A percentile compares a stretch with the other conserved stretches of the same genome.
Evolutionary conservation across 192 early-diverging fungal species (phyloP).

Genomic region (Mortierella antarctica): DNA sequence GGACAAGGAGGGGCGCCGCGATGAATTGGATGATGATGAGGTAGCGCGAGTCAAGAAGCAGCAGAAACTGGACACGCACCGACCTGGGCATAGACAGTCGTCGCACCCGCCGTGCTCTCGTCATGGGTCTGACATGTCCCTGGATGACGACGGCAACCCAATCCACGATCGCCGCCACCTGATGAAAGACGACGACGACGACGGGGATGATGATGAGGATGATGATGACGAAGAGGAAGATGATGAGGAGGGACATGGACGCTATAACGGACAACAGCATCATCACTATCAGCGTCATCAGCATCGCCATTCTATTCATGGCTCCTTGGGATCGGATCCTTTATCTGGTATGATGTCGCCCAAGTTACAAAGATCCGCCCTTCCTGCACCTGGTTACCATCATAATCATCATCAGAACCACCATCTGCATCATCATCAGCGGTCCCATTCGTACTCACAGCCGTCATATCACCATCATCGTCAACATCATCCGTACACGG

Average conservation of each 20-base stretch:
- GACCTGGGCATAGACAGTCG: not conserved
- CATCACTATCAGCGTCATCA: not conserved
- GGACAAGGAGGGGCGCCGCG: slow-evolving; percentile 6
- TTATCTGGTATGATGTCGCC: slow-evolving; percentile 11
- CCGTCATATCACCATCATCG: slow-evolving; percentile 1
- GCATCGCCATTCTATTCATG: slow-evolving; percentile 32
- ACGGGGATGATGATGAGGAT: not conserved
- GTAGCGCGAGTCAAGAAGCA: not conserved
- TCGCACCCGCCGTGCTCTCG: too few species aligned
- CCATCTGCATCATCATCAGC: slow-evolving; percentile 7
- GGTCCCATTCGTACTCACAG: slow-evolving; percentile 6
- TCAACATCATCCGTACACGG: not conserved
- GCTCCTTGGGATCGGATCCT: not conserved
- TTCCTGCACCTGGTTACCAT: not conserved
- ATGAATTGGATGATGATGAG: not conserved
- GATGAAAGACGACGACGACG: too few species aligned
- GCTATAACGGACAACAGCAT: not conserved
- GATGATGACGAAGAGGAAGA: not conserved
- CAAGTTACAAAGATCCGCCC: not conserved
- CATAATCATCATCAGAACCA: not conserved
- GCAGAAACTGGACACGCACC: not conserved
- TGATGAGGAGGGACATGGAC: slow-evolving; percentile 6
- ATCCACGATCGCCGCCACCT: too few species aligned
- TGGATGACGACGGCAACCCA: too few species aligned
- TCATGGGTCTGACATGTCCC: too few species aligned